Evolutionary conservation across 768 basidiomycete genomes (phyloP), one percentile per base, ranked within the genome.

Genomic region (Suillus placidus): DNA sequence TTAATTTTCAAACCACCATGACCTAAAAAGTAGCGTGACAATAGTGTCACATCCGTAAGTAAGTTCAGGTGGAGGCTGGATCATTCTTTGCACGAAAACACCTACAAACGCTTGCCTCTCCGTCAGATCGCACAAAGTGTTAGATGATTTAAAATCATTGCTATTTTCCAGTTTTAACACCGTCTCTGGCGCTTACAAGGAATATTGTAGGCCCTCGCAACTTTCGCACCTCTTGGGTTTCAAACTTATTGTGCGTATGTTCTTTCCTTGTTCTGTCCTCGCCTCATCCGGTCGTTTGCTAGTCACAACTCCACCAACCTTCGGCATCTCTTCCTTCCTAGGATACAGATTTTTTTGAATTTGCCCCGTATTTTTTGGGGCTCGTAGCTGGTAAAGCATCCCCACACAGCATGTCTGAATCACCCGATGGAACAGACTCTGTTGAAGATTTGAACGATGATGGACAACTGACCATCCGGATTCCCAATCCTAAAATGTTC

Each of bases 401-500:
- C 26, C 38, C 65, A n/a, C 52, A 65, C 62, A 61, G 67, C 38
- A 78, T 77, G 77, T 78, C 82, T 49, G 73, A 77, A 62, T 78
- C 78, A 43, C 74, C 71, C 58, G 77, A 81, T 40, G 81, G 78
- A 56, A 71, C 71, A 71, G 79, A 80, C 68, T 77, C 78, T 38
- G 71, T 74, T 34, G 80, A 77, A 66, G 82, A 81, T 64, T 69
- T 72, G 64, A 77, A 77, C 64, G 85, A 83, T 74, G 85, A 86
- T 72, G 79, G 79, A 58, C 84, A 84, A 66, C 80, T 89, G 69
- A 88, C 83, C 56, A 88, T 89, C 70, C 82, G 85, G 65, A 89
- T 90, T 69, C 88, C 88, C 3, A 89, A 88, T 71, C 85, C 86
- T 42, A 87, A n/a, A 78, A 81, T 85, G 61, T 89, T 85, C 75